Evolutionary conservation across 1,284 basidiomycete genomes (phyloP).

Genomic region (Lentinula novae-zelandiae): DNA sequence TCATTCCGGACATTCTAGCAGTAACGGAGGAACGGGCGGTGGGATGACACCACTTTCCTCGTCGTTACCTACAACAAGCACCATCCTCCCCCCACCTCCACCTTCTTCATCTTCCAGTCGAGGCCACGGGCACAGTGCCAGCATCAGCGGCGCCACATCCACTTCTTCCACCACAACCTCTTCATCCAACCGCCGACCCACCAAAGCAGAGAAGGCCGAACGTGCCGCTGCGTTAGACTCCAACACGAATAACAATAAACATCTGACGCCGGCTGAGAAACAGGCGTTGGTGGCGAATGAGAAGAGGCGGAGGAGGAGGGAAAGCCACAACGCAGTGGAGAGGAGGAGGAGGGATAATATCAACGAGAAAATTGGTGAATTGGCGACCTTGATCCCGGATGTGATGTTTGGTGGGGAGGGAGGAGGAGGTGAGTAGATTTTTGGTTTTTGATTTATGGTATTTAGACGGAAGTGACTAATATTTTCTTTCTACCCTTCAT

Average conservation of each 20-base stretch:
- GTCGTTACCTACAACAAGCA: slow-evolving; percentile 1
- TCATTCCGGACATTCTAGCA: background rate
- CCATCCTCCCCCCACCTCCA: background rate
- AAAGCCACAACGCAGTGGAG: slow-evolving; percentile 91
- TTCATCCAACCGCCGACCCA: background rate
- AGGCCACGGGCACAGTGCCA: background rate
- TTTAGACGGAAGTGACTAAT: too few relatives aligned
- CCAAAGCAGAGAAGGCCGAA: background rate
- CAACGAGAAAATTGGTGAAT: slow-evolving; percentile 90
- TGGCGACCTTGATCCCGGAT: slow-evolving; percentile 85
- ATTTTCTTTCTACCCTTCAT: background rate
- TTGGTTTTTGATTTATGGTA: too few relatives aligned
- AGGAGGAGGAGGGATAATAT: slow-evolving; percentile 85
- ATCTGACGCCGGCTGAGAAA: slow-evolving; percentile 29
- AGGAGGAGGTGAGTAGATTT: slow-evolving; percentile 24
- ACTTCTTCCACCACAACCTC: background rate
- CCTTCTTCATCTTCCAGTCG: background rate
- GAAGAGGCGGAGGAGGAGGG: slow-evolving; percentile 73
- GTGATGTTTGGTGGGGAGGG: slow-evolving; percentile 56
- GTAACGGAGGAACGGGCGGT: background rate
- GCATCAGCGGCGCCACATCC: background rate
- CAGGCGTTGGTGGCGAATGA: slow-evolving; percentile 60
- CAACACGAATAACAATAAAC: background rate
- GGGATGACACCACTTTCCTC: slow-evolving; percentile 1
- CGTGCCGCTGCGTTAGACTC: background rate